Conservation (phyloP, 148 eudicot species). For the Selenicereus undatus region DNA sequence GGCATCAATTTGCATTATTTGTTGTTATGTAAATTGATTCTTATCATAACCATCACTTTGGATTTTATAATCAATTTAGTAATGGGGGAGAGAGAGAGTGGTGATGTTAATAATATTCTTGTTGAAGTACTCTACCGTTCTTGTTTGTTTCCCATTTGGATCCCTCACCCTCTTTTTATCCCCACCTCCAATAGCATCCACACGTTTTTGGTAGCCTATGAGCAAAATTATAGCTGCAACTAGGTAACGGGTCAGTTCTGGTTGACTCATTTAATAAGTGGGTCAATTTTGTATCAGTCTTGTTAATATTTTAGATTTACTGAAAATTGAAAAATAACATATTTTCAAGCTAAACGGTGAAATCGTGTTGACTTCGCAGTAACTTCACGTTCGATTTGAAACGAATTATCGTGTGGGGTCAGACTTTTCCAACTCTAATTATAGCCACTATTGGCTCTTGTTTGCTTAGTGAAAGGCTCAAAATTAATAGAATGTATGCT, state of each 20-base stretch:
- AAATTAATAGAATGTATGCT: conserved; percentile 9
- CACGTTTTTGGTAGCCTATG: conserved; percentile 32
- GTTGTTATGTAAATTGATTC: conserved; percentile 3
- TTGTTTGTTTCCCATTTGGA: conserved; percentile 36
- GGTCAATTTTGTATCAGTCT: too few relatives aligned
- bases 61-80: conserved; percentile 16
- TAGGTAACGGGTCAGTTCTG: too few relatives aligned
- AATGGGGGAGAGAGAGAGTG: conserved; percentile 20
- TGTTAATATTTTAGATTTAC: too few relatives aligned
- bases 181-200: conserved; percentile 33
- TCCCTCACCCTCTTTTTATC: conserved; percentile 7
- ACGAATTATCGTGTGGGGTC: too few relatives aligned
- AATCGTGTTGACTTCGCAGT: too few relatives aligned
- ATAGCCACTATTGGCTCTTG: conserved; percentile 28
- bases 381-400: too few relatives aligned
- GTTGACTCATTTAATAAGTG: too few relatives aligned
- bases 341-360: too few relatives aligned
- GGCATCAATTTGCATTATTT: conserved; percentile 20
- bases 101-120: conserved; percentile 27
- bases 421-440: too few relatives aligned
- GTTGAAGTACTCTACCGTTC: conserved; percentile 27
- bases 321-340: too few relatives aligned
- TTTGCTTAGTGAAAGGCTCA: conserved; percentile 13
- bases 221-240: conserved; percentile 30
- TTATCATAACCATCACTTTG: conserved; percentile 24